Conservation (phyloP, 768 basidiomycete genomes). For the Boletellus ananiceps region DNA sequence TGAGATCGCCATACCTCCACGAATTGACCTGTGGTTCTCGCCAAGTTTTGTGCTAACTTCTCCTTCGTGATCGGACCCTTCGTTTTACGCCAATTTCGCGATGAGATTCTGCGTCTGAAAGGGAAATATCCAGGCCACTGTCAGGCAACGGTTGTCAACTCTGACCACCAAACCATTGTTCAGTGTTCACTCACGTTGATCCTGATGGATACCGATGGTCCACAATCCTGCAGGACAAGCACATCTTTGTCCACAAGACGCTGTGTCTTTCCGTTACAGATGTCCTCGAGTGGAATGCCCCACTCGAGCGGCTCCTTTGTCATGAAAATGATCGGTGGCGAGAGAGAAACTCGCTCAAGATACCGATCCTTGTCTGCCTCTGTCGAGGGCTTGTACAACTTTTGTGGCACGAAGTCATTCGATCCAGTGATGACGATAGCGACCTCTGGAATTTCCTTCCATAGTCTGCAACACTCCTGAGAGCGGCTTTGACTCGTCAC, state of each 20-base stretch:
- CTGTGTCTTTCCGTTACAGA: conserved; percentile 50
- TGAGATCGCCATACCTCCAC: conserved; percentile 43
- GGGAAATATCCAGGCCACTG: conserved; percentile 77
- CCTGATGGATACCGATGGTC: conserved; percentile 69
- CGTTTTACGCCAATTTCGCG: conserved; percentile 67
- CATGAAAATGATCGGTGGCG: conserved; percentile 58
- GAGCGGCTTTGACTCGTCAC: conserved; percentile 2
- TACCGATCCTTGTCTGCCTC: conserved; percentile 68
- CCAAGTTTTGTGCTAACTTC: conserved; percentile 66
- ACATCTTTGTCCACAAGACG: conserved; percentile 52
- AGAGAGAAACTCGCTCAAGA: conserved; percentile 60
- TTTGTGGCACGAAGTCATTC: conserved; percentile 57
- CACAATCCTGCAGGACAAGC: conserved; percentile 58
- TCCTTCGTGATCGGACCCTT: conserved; percentile 67
- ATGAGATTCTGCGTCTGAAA: conserved; percentile 71
- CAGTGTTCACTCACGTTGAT: conserved; percentile 45
- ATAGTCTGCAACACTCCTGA: conserved; percentile 12
- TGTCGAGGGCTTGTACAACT: conserved; percentile 66
- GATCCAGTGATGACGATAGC: conserved; percentile 26
- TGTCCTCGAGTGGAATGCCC: conserved; percentile 59
- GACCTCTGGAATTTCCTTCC: conserved; percentile 8
- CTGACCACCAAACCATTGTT: background rate
- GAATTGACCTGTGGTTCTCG: conserved; percentile 63
- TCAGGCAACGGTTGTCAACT: background rate
- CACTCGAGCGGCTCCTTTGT: conserved; percentile 48